Conservation (phyloP, 768 basidiomycete species). For the Scleroderma citrinum region DNA sequence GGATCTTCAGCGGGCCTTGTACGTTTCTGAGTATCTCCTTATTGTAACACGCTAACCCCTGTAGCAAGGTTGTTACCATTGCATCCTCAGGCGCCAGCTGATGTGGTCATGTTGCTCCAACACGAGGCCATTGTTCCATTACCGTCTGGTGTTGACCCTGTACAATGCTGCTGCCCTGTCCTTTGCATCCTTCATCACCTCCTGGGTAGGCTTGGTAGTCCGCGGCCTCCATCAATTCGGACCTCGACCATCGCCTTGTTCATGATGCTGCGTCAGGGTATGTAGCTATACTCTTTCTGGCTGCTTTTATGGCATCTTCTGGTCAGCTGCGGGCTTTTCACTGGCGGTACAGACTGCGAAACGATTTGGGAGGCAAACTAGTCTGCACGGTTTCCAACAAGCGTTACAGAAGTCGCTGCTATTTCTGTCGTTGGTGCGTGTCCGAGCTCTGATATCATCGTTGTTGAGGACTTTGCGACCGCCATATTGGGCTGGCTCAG, state of each 20-base stretch:
- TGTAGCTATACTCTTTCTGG: not conserved
- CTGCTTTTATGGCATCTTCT: not conserved
- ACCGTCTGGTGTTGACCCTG: conserved; percentile 8
- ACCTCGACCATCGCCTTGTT: conserved; percentile 20
- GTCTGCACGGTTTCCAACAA: conserved; percentile 17
- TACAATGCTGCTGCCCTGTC: conserved; percentile 20
- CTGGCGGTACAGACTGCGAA: conserved; percentile 23
- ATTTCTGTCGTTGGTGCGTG: conserved; percentile 13
- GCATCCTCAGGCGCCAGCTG: conserved; percentile 8
- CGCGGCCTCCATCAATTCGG: conserved; percentile 13
- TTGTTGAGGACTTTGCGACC: conserved; percentile 10
- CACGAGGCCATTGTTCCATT: conserved; percentile 8
- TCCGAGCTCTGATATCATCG: conserved; percentile 7
- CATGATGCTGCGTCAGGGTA: conserved; percentile 24
- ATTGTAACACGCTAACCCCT: not conserved
- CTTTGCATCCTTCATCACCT: conserved; percentile 16
- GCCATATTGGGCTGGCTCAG: conserved; percentile 8
- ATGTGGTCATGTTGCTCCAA: conserved; percentile 1
- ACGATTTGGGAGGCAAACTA: conserved; percentile 13
- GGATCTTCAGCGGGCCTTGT: conserved; percentile 10
- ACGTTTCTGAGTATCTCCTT: not conserved
- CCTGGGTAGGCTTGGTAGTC: conserved; percentile 23
- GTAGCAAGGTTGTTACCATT: conserved; percentile 14
- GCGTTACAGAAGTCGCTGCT: conserved; percentile 9
- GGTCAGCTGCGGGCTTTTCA: conserved; percentile 19